Evolutionary conservation across 2,329 filamentous ascomycete genomes (phyloP), one percentile per base, ranked within the genome.

Genomic region (Xylaria arbuscula): DNA sequence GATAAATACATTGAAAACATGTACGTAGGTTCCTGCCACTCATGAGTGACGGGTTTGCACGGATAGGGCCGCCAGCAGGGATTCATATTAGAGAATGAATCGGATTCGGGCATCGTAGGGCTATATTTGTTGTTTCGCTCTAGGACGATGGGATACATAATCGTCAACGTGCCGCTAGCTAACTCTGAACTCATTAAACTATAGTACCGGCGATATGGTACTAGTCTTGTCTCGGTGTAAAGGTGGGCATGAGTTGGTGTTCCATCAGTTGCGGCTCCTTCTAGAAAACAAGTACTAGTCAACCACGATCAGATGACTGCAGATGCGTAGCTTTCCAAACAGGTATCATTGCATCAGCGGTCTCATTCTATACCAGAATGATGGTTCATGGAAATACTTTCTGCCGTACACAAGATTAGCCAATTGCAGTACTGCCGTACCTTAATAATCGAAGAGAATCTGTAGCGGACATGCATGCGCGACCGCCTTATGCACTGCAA

Each of bases 351-450:
- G 11, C 38, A 28, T 45, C 19, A 4, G 17, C 17, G 9, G 3
- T 45, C 2, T 60, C 15, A 15, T 38, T 72, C 62, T 73, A 73
- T 78, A 76, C 76, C 79, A 72, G 78, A 74, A 79, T 74, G 74
- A 57, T 68, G 63, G 66, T 73, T 73, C 71, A 69, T 69, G 71
- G 62, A 73, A 68, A 70, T 58, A 66, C 56, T 55, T 68, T 69
- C 68, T 19, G 69, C 65, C 66, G 61, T 47, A 69, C 64, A 66
- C 40, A 48, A 51, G 68, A 59, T 65, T 63, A 24, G 51, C 42
- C 9, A 40, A 24, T 15, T 17, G 61, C 34, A 45, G 36, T 22
- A 34, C 34, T 54, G 51, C 40, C 53, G 48, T 65, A 51, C 53
- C 63, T 59, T 9, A 28, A 28, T 28, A 28, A 19, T 50, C 38